Percentiles rank a stretch among this genome's conserved stretches.
phyloP scores from a whole-genome alignment of 345 rosid species.

The Turnera subulata region DNA sequence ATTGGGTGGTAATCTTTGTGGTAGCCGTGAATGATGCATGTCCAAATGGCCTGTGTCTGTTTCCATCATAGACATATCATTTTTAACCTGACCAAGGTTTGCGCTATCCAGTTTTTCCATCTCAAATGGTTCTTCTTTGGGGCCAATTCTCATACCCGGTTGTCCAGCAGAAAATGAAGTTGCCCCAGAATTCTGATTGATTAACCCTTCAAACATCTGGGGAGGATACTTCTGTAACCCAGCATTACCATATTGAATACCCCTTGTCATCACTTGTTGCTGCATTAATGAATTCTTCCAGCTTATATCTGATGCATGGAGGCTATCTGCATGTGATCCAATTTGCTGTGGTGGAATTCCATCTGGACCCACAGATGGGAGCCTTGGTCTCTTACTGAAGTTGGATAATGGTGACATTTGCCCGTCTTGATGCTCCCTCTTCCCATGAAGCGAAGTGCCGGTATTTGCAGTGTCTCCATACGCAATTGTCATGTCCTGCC shows the following conservation, averaged over 20 bases:
- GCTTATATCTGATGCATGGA: constrained; percentile 59
- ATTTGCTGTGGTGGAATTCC: constrained; percentile 64
- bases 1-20: constrained; percentile 55
- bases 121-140: constrained; percentile 80
- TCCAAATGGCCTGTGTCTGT: constrained; percentile 59
- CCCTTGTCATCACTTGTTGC: constrained; percentile 57
- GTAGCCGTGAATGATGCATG: constrained; percentile 49
- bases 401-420: constrained; percentile 57
- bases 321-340: constrained; percentile 52
- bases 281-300: constrained; percentile 60
- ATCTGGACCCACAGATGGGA: constrained; percentile 48
- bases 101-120: constrained; percentile 54
- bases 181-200: constrained; percentile 62
- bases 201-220: constrained; percentile 61
- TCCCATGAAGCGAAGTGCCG: constrained; percentile 50
- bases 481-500: constrained; percentile 63
- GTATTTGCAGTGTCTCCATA: constrained; percentile 51
- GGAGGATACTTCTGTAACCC: constrained; percentile 62
- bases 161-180: constrained; percentile 56
- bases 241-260: constrained; percentile 51
- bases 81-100: constrained; percentile 41
- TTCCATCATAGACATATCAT: constrained; percentile 45
- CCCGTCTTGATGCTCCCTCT: constrained; percentile 71
- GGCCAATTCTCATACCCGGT: constrained; percentile 48
- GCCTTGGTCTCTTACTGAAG: constrained; percentile 60